These are phyloP conservation scores for Geranomyces michiganensis DNA, from an alignment of 192 early-diverging fungal species.

Conservation along the genomic window DNA sequence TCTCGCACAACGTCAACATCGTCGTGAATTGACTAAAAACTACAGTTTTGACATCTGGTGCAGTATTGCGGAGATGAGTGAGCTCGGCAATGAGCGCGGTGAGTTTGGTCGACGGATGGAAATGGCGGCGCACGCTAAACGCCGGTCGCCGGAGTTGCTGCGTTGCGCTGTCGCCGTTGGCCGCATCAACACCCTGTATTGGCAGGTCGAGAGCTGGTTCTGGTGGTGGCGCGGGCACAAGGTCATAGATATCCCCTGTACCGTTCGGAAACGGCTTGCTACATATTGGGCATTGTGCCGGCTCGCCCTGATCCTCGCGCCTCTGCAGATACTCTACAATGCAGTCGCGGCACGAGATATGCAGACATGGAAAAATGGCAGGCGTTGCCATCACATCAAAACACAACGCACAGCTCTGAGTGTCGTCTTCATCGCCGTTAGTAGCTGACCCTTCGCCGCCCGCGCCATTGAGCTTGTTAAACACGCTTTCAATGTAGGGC, in stretches of 20 bases:
- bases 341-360: constrained; percentile 36
- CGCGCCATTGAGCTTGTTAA: neutral
- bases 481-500: constrained; percentile 5
- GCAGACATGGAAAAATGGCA: constrained; percentile 38
- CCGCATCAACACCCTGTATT: neutral
- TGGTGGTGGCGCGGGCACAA: constrained; percentile 17
- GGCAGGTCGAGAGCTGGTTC: neutral
- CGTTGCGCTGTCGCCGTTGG: neutral
- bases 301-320: constrained; percentile 23
- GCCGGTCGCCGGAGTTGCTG: neutral
- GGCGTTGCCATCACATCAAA: constrained; percentile 33
- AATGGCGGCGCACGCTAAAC: constrained; percentile 17
- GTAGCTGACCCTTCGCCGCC: too few species aligned
- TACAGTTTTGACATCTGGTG: constrained; percentile 39
- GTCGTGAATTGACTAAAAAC: constrained; percentile 49
- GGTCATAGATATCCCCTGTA: constrained; percentile 32
- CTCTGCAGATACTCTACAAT: constrained; percentile 31
- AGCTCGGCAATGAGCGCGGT: constrained; percentile 29
- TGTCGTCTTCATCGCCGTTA: neutral
- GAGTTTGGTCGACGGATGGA: constrained; percentile 40
- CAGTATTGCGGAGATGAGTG: constrained; percentile 3
- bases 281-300: constrained; percentile 40
- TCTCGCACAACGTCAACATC: constrained; percentile 77
- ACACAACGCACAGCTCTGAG: constrained; percentile 39
- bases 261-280: constrained; percentile 5